Base-by-base conservation (phyloP, 495 filamentous ascomycete species). In the Penicillium soppii region DNA sequence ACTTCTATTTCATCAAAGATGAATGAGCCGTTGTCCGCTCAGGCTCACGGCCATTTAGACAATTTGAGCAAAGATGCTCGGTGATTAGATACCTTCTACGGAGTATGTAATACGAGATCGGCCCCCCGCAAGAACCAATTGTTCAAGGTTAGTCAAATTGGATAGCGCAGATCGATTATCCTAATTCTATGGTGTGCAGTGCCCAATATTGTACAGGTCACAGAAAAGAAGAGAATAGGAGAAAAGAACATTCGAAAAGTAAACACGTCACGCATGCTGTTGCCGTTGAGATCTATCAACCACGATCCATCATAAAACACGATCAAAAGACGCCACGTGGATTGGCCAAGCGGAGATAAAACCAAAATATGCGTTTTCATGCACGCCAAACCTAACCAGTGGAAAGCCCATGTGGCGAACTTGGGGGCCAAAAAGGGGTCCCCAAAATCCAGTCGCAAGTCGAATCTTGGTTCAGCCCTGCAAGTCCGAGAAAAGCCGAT, bases 101-200 rank as follows among this genome's bases (percentile, higher is more conserved):
- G n/a, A n/a, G 43, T 7, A 17, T 16, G 27, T 15, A 25, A 41
- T 23, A 32, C 17, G 16, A 48, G 45, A 40, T 49, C 30, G 36
- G 26, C 32, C 32, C 44, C 44, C 44, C 44, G 23, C 36, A 49
- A 21, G 25, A 47, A 8, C n/a, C 17, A 20, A 30, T 19, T 21
- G 17, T 15, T 5, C 16, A 39, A 5, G 9, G 15, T 12, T 29
- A 37, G 36, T 47, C 16, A 36, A 29, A 39, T 29, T 41, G 13
- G 36, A 41, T 49, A 49, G 47, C 47, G 37, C 47, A 40, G 47
- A 49, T 49, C 47, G 37, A 32, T 32, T 10, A 12, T 32, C n/a
- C n/a, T n/a, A n/a, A 12, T 32, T 10, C 10, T 32, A 12, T 12
- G 3, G 13, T 32, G 29, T 32, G 29, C 29, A n/a, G n/a, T n/a